Conservation (phyloP, 2,329 filamentous ascomycete genomes). For the Apiospora arundinis region DNA sequence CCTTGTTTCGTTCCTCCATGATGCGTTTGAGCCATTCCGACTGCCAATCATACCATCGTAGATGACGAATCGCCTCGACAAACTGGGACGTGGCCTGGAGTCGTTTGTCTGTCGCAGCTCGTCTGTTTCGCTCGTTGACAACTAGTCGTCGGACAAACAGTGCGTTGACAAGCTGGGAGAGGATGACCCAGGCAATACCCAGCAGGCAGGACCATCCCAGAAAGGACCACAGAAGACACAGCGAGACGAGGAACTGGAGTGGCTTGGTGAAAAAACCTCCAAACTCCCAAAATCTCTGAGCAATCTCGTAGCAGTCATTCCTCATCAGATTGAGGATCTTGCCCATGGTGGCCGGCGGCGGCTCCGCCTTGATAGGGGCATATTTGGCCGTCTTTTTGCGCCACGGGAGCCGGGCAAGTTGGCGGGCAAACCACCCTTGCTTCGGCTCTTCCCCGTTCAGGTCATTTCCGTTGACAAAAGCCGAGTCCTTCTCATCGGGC, state of each 20-base stretch:
- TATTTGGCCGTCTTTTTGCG: conserved; percentile 32
- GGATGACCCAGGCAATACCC: conserved; percentile 71
- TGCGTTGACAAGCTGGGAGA: conserved; percentile 74
- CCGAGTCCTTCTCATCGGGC: conserved; percentile 35
- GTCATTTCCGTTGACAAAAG: conserved; percentile 29
- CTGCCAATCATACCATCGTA: conserved; percentile 86
- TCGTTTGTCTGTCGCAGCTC: conserved; percentile 76
- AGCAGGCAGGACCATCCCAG: conserved; percentile 81
- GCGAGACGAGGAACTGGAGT: conserved; percentile 75
- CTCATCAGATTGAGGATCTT: conserved; percentile 91
- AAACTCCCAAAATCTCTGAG: conserved; percentile 89
- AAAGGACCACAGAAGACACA: conserved; percentile 76
- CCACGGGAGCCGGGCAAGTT: conserved; percentile 37
- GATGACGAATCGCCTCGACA: conserved; percentile 82
- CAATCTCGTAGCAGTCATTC: conserved; percentile 80
- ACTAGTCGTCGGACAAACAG: conserved; percentile 71
- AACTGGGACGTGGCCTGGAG: conserved; percentile 85
- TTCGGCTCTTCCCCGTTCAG: conserved; percentile 30
- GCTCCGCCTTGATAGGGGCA: conserved; percentile 35
- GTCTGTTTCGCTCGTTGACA: conserved; percentile 72
- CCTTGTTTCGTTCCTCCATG: conserved; percentile 69
- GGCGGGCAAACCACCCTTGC: conserved; percentile 36
- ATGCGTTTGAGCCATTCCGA: conserved; percentile 74
- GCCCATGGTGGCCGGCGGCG: conserved; percentile 78
- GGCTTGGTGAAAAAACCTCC: conserved; percentile 77